phyloP scores from a whole-genome alignment of 176 grass and related monocot genomes.

The Aechmea fasciata region DNA sequence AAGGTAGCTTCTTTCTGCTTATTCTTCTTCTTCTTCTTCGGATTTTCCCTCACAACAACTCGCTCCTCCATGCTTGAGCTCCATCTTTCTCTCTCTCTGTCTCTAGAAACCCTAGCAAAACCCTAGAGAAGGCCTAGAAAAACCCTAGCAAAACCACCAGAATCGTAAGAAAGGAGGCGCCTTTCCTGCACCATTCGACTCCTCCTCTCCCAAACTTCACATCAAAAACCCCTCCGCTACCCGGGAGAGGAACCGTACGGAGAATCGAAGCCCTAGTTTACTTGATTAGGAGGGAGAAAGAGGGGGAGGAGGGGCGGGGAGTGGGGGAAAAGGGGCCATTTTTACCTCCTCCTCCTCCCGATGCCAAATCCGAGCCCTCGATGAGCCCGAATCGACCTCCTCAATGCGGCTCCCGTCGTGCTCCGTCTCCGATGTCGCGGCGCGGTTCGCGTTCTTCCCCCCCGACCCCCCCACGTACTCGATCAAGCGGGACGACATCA shows the following conservation, averaged over 20 bases:
- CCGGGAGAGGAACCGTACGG: background rate
- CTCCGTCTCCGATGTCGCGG: constrained; percentile 97
- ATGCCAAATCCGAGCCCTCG: constrained; percentile 49
- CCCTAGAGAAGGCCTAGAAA: background rate
- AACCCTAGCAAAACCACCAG: constrained; percentile 36
- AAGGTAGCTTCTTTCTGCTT: background rate
- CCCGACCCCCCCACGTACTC: constrained; percentile 87
- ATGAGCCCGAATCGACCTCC: constrained; percentile 55
- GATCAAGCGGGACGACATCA: constrained; percentile 60
- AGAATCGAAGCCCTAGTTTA: background rate
- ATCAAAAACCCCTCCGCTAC: background rate
- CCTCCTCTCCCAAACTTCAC: background rate
- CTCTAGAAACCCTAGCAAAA: background rate
- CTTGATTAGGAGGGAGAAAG: background rate
- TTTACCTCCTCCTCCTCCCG: constrained; percentile 29
- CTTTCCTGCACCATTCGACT: constrained; percentile 18
- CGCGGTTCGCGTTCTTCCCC: constrained; percentile 98
- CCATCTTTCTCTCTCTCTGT: background rate
- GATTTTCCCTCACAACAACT: background rate
- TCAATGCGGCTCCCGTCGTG: constrained; percentile 60
- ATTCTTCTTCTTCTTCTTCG: background rate
- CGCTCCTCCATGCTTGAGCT: background rate
- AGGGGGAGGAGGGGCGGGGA: background rate
- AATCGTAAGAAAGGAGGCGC: constrained; percentile 11
- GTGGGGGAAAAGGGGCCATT: constrained; percentile 22